Percentiles rank a stretch among this genome's conserved stretches.
Evolutionary conservation across 176 grass and related monocot species (phyloP).

Genomic region (Rhipidocladum racemiflorum): DNA sequence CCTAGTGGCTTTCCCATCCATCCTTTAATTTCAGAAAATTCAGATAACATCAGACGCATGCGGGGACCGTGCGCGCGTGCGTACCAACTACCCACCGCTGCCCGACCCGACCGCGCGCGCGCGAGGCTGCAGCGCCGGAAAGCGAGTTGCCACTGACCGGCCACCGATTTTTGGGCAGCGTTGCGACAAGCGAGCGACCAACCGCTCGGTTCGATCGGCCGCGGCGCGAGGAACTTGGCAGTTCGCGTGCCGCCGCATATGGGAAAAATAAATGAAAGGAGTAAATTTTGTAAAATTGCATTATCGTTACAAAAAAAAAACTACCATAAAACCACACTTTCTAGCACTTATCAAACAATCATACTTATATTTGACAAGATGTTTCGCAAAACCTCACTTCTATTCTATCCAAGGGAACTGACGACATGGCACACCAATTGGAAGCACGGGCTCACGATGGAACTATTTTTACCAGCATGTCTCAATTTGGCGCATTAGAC

Average conservation of each 20-base stretch:
- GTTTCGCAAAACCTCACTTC: too few species aligned
- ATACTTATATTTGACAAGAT: too few species aligned
- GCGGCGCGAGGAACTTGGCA: neutral
- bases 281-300: too few species aligned
- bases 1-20: too few species aligned
- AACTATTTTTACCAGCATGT: too few species aligned
- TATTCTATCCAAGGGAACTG: too few species aligned
- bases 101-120: neutral
- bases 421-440: too few species aligned
- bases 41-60: neutral
- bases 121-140: neutral
- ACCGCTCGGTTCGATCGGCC: neutral
- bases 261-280: neutral
- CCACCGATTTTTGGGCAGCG: neutral
- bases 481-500: too few species aligned
- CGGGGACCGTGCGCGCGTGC: neutral
- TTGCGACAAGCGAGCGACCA: neutral
- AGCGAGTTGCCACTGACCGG: constrained; percentile 5
- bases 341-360: too few species aligned
- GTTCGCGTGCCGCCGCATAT: neutral
- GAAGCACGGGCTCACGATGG: too few species aligned
- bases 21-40: neutral
- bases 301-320: too few species aligned
- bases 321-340: too few species aligned
- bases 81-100: neutral